Base-by-base conservation (phyloP, 1,284 basidiomycete species). In the Pseudozyma sp. region DNA sequence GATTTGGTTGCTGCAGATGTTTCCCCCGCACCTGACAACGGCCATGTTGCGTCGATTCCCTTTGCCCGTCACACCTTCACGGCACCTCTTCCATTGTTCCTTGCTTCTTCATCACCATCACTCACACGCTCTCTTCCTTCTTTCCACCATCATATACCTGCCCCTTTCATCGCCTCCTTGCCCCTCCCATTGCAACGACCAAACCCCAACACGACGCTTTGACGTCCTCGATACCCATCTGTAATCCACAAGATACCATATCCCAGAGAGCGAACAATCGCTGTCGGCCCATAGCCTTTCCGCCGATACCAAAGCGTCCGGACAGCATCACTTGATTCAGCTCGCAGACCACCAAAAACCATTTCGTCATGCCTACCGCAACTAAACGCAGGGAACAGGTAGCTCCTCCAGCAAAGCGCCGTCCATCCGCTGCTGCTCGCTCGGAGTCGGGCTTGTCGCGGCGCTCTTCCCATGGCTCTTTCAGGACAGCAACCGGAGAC, bases 371-470 rank as follows among this genome's bases (percentile, higher is more conserved):
- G 62, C 68, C 61, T 10, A 62, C 58, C 14, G 68, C 68, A 16
- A 65, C 62, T 1, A 53, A 49, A 19, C 56, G 50, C 7, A 58
- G 33, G 16, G 49, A 51, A 5, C 11, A 54, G 8, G 33, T 54
- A 2, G 58, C 47, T 19, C 42, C 61, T 5, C 13, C n/a, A 0
- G 37, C 53, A 2, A 68, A 68, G 60, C 55, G 60, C 17, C 43
- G 52, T 3, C 67, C 67, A 37, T 63, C 60, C 14, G 67, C 42
- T 29, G 39, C 60, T n/a, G 67, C 48, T 24, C 64, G 60, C 11
- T 63, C 64, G 5, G 69, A 72, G 54, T 67, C 64, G 7, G 64
- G 63, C 40, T 52, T 59, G 31, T 67, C 63, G 30, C 59, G 71
- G 33, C 57, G 66, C 16, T 74, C 66, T 17, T 74, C 71, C 16